Evolutionary conservation across 768 basidiomycete species (phyloP).

Genomic region (Leccinum rimulosum): DNA sequence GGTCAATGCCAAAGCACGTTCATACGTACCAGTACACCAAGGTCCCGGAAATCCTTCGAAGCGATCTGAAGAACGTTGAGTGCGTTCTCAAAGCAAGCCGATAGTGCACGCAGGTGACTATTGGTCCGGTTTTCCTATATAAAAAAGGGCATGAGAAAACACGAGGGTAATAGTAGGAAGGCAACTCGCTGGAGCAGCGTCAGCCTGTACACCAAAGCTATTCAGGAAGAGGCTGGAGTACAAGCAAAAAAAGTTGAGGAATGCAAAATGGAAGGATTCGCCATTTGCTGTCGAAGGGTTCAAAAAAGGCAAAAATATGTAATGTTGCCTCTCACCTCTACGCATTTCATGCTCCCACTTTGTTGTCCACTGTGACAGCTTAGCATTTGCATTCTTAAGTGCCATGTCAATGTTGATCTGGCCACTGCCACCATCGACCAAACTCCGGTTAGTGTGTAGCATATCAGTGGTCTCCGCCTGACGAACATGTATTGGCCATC

Average conservation of each 20-base stretch:
- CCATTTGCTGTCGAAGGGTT: conserved; percentile 52
- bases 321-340: conserved; percentile 44
- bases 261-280: conserved; percentile 71
- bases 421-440: conserved; percentile 40
- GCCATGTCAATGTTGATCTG: conserved; percentile 76
- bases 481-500: conserved; percentile 4
- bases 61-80: conserved; percentile 68
- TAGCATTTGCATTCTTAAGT: conserved; percentile 67
- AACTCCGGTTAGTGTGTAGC: conserved; percentile 54
- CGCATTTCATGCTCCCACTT: conserved; percentile 74
- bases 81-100: conserved; percentile 73
- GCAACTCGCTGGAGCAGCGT: conserved; percentile 51
- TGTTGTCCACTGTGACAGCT: conserved; percentile 69
- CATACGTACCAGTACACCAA: conserved; percentile 66
- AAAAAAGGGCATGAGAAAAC: neutral
- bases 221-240: conserved; percentile 82
- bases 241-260: conserved; percentile 73
- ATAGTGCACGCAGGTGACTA: conserved; percentile 66
- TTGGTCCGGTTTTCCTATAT: conserved; percentile 53
- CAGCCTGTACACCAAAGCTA: conserved; percentile 74
- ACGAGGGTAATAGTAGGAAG: conserved; percentile 1
- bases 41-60: conserved; percentile 66
- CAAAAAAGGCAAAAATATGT: neutral
- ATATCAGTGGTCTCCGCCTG: conserved; percentile 81
- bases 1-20: conserved; percentile 32